A percentile compares a stretch with the other conserved stretches of the same genome.
Conservation (phyloP, 2,329 filamentous ascomycete species). For the Magnaporthiopsis poae region DNA sequence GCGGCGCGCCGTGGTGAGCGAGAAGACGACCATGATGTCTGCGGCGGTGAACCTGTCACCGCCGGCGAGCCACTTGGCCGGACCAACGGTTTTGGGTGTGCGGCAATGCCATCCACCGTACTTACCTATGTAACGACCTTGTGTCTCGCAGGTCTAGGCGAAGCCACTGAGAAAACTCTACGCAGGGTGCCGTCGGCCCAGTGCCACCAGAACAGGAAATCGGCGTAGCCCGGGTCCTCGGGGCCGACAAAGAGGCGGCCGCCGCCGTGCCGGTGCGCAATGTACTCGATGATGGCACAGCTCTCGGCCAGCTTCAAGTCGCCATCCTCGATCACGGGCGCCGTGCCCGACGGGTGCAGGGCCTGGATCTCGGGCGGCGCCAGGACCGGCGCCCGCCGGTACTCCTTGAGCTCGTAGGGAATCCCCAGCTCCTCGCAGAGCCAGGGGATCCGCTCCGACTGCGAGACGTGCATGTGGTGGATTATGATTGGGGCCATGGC, state of each 20-base stretch:
- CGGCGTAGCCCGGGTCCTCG: constrained; percentile 38
- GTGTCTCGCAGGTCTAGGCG: too few relatives aligned
- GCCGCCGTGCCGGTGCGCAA: constrained; percentile 41
- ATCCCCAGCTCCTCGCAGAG: constrained; percentile 55
- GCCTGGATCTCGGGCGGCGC: constrained; percentile 29
- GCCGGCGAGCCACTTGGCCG: constrained; percentile 57
- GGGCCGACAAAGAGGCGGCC: constrained; percentile 39
- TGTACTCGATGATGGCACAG: constrained; percentile 52
- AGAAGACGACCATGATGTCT: constrained; percentile 54
- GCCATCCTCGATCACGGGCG: constrained; percentile 51
- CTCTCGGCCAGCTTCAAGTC: constrained; percentile 48
- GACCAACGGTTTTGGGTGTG: too few relatives aligned
- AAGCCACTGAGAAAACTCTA: too few relatives aligned
- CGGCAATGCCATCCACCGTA: too few relatives aligned
- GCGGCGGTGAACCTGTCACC: constrained; percentile 50
- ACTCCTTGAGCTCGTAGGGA: constrained; percentile 30
- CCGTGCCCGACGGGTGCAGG: constrained; percentile 41
- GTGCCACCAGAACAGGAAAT: constrained; percentile 58
- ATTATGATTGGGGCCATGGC: constrained; percentile 25
- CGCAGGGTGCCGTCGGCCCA: constrained; percentile 40
- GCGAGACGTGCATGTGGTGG: constrained; percentile 47
- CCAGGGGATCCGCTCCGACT: constrained; percentile 56
- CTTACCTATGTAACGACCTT: too few relatives aligned
- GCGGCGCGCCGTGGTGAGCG: constrained; percentile 50
- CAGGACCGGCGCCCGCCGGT: constrained; percentile 24